Conservation (phyloP, 805 yeast genomes). For the Phaffomyces antillensis region DNA sequence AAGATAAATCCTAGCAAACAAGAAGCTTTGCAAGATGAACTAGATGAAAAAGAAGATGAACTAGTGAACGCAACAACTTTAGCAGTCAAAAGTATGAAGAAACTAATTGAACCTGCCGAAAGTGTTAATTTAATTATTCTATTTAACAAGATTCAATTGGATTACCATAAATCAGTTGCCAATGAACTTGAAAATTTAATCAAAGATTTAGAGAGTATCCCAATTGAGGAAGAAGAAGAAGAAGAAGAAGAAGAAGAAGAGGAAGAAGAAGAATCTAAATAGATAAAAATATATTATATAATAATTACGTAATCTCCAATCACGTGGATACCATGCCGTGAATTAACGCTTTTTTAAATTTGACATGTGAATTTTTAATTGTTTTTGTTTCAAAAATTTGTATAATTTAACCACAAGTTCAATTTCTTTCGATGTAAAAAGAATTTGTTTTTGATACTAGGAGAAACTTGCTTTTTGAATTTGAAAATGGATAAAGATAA, state of each 20-base stretch:
- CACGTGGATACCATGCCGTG: not conserved
- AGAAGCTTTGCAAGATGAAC: slow-evolving; percentile 12
- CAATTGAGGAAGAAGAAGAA: slow-evolving; percentile 37
- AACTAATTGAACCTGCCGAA: slow-evolving; percentile 60
- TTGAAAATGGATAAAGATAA: too few relatives aligned
- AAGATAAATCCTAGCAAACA: slow-evolving; percentile 23
- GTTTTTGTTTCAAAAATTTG: not conserved
- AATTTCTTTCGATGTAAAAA: not conserved
- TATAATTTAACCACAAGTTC: not conserved
- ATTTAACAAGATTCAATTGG: slow-evolving; percentile 64
- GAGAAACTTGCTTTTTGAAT: too few relatives aligned
- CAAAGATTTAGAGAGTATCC: slow-evolving; percentile 36
- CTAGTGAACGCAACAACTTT: slow-evolving; percentile 70
- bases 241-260: slow-evolving; percentile 27
- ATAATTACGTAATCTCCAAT: too few relatives aligned
- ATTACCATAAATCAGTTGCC: slow-evolving; percentile 50
- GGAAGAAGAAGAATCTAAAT: slow-evolving; percentile 5
- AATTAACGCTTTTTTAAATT: not conserved
- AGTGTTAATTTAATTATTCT: slow-evolving; percentile 55
- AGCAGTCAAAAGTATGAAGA: slow-evolving; percentile 77
- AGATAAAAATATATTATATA: not conserved
- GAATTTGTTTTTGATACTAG: not conserved
- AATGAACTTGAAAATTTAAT: slow-evolving; percentile 39
- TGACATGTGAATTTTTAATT: slow-evolving; percentile 1
- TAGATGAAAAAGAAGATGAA: slow-evolving; percentile 60